Evolutionary conservation across 1,139 yeast genomes (phyloP), one percentile per base, ranked within the genome.

Genomic region (Lodderomyces jiufengensis): DNA sequence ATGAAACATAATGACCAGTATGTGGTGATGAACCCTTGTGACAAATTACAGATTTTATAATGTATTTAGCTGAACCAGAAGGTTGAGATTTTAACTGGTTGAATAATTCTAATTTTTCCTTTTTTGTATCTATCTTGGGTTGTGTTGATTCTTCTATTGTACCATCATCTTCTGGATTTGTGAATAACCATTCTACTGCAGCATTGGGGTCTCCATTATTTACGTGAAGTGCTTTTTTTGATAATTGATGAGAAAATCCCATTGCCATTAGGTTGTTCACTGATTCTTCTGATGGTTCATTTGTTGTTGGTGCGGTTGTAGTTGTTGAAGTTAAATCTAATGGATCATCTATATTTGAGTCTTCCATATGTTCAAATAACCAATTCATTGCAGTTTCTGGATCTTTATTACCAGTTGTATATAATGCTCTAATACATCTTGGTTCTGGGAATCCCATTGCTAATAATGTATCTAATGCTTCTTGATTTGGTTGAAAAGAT

Each of bases 1-100:
- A 92, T 1, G 84, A 90, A 27, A 94, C 97, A 55, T 92, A 92
- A 57, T 92, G 99, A 0, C 98, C 98, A 0, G 97, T 87, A 44
- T 92, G 97, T 1, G 92, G 86, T 13, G 96, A 86, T 1, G 83
- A 72, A 9, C 99, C 99, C 57, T 92, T 92, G 58, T 92, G 99
- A 54, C 97, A 90, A 15, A 92, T 73, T 8, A 87, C 85, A 0
- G 87, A 85, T 37, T 76, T 72, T 31, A 92, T 61, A 11, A 53
- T 50, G 53, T 84, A 92, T n/a, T 45, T 42, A 1, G 55, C 53
- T 5, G 34, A 15, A 16, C n/a, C 24, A 10, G 21, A 5, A 24
- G 24, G 8, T 3, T 18, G 7, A 6, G 10, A 11, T 16, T 47
- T 41, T 14, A 62, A 49, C 12, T 45, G 36, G 11, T 49, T 33